phyloP scores from a whole-genome alignment of 768 basidiomycete species.

The Lactarius sp. region DNA sequence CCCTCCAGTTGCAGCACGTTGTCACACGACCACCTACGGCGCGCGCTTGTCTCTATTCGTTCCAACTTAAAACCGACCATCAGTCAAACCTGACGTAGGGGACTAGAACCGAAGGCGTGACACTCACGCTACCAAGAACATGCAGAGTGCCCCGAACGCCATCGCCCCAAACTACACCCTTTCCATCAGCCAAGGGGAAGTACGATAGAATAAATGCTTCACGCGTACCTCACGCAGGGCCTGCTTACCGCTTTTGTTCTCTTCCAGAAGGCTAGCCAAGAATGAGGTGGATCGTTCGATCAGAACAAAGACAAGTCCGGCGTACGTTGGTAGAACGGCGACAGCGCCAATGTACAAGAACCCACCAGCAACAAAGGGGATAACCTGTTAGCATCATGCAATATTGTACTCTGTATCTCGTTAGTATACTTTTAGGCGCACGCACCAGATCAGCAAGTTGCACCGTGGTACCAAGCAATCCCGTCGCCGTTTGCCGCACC shows the following conservation, averaged over 20 bases:
- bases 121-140: conserved; percentile 89
- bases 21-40: conserved; percentile 22
- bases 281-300: conserved; percentile 13
- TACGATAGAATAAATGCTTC: conserved; percentile 7
- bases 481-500: conserved; percentile 67
- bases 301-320: conserved; percentile 23
- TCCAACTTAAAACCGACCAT: conserved; percentile 51
- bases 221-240: conserved; percentile 80
- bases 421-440: conserved; percentile 24
- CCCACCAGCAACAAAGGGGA: conserved; percentile 85
- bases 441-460: conserved; percentile 76
- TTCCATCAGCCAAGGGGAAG: conserved; percentile 15
- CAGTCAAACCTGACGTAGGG: conserved; percentile 14
- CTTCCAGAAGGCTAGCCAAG: conserved; percentile 61
- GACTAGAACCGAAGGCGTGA: conserved; percentile 14
- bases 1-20: not conserved
- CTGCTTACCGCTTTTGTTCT: conserved; percentile 83
- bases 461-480: conserved; percentile 80
- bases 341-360: conserved; percentile 94
- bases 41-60: conserved; percentile 49
- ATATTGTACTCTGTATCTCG: conserved; percentile 20
- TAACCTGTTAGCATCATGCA: conserved; percentile 49
- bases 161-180: conserved; percentile 76
- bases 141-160: conserved; percentile 85
- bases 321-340: conserved; percentile 85